Base-by-base conservation (phyloP, 257 asterid species). In the Lycium barbarum region DNA sequence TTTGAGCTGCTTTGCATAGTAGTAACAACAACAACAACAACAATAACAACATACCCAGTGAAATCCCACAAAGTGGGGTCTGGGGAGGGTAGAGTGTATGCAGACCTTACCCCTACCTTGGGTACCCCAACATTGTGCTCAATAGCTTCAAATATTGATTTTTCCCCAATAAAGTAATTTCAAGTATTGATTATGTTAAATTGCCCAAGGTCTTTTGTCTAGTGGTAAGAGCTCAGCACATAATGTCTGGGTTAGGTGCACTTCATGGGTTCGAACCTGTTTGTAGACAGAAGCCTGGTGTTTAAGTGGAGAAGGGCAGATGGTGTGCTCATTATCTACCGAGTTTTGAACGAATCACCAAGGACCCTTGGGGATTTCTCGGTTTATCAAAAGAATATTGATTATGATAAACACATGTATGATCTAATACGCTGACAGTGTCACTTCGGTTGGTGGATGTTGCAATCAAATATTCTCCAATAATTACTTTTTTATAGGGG, bases 371-470 rank as follows among this genome's bases (percentile, higher is more conserved):
- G 38, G 18, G 80, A 26, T 57, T 57, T 57, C 62, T 57, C n/a
- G 62, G 62, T 57, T 15, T 3, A 45, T 45, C 2, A 72, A 72
- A 43, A 43, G 12, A 20, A 47, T 11, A 20, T 11, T 73, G 20
- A 74, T 74, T 74, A 49, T 74, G 81, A 72, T 5, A 49, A 49
- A 22, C 33, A 7, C 62, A 49, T 74, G 62, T 49, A 74, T 49
- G 43, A 22, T 73, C n/a, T 73, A 47, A n/a, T 10, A 66, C 72
- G 12, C n/a, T 35, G 6, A 66, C 35, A 38, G 47, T 66, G 47
- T 66, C 47, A 35, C 12, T 35, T 35, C 13, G 74, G 35, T 67
- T 67, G n/a, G 74, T 67, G 11, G 47, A 13, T 67, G 20, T 38
- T 67, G 76, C 76, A 35, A 47, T 67, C 20, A 33, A 14, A 67